These are phyloP conservation scores for Chalaropsis thielavioides DNA, from an alignment of 2,329 filamentous ascomycete genomes.

Conservation along the genomic window DNA sequence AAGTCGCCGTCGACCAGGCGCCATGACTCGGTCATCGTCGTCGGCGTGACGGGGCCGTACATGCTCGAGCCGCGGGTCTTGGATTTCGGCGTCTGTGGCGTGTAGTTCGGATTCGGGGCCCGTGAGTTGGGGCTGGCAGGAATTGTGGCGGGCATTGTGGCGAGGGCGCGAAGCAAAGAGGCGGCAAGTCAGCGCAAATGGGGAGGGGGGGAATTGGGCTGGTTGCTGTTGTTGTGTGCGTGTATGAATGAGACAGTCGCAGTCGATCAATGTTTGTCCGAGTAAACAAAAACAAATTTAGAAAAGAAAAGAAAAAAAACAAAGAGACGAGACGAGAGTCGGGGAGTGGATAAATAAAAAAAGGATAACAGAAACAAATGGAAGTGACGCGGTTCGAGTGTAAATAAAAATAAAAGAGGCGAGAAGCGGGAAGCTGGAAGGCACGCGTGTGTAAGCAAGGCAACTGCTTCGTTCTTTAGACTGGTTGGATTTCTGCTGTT, in stretches of 20 bases:
- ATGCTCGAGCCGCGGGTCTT: neutral
- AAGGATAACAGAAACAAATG: neutral
- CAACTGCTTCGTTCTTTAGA: neutral
- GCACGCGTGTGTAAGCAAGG: slow-evolving; percentile 1
- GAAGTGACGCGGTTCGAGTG: neutral
- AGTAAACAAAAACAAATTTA: neutral
- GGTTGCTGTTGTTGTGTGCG: neutral
- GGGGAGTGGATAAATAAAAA: neutral
- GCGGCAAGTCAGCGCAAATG: neutral
- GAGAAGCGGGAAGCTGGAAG: neutral
- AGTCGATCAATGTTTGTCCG: neutral
- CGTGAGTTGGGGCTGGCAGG: neutral
- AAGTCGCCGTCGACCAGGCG: slow-evolving; percentile 47
- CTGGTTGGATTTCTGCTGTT: neutral
- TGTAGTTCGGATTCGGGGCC: neutral
- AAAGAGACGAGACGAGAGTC: neutral
- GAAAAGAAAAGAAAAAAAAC: neutral
- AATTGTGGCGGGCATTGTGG: neutral
- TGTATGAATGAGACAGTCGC: neutral
- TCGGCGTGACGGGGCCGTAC: slow-evolving; percentile 23
- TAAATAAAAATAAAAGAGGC: neutral
- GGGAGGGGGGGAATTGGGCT: neutral
- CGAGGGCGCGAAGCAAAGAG: neutral
- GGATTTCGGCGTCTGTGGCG: neutral
- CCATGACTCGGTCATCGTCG: slow-evolving; percentile 38